These are phyloP conservation scores for Quercus glauca DNA, from an alignment of 306 rosid species.

Conservation along the genomic window DNA sequence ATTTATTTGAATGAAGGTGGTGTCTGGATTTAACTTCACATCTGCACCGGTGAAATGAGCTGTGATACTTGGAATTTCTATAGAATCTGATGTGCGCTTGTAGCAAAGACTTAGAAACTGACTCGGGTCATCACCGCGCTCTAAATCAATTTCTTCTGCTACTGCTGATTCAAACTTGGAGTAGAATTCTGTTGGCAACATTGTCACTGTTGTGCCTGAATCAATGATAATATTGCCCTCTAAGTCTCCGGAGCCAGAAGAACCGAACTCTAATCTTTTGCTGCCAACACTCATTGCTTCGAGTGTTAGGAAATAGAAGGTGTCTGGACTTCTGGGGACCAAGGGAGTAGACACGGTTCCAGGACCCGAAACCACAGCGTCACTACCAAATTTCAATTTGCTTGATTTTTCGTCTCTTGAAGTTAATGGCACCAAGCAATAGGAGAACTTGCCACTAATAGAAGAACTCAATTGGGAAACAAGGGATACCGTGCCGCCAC, in stretches of 20 bases:
- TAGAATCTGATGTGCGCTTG: background rate
- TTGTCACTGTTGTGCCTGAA: too few relatives aligned
- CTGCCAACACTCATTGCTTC: conserved; percentile 28
- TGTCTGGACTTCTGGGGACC: background rate
- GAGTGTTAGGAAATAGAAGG: conserved; percentile 22
- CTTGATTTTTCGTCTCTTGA: background rate
- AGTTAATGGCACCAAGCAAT: conserved; percentile 44
- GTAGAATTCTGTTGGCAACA: too few relatives aligned
- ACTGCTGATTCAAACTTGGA: too few relatives aligned
- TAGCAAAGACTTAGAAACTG: conserved; percentile 20
- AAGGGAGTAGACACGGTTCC: conserved; percentile 30
- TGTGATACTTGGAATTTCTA: conserved; percentile 12
- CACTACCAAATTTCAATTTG: conserved; percentile 25
- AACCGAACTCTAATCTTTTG: background rate
- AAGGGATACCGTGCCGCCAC: conserved; percentile 35
- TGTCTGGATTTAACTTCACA: conserved; percentile 21
- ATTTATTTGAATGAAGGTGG: conserved; percentile 24
- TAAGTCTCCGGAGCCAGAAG: background rate
- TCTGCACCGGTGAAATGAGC: conserved; percentile 44
- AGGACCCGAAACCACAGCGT: too few relatives aligned
- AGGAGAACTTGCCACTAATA: conserved; percentile 36
- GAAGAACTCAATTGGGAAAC: conserved; percentile 31
- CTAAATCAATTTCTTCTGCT: background rate
- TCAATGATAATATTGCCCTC: conserved; percentile 9
- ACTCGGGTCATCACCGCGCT: background rate